phyloP scores from a whole-genome alignment of 129 eudicot genomes.

The sunflower (Helianthus annuus) region DNA sequence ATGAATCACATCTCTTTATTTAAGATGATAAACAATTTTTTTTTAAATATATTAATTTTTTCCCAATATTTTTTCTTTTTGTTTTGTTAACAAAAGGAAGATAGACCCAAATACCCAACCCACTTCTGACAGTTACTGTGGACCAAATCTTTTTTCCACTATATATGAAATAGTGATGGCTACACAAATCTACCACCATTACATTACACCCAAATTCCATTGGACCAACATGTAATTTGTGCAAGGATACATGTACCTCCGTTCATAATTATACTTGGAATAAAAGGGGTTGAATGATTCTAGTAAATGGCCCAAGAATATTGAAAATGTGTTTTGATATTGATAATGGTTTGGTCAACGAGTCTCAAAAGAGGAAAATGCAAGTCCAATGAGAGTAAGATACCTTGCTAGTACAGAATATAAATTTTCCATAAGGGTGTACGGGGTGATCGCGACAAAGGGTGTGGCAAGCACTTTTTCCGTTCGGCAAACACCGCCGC shows the following conservation, averaged over 20 bases:
- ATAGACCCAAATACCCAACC: constrained; percentile 15
- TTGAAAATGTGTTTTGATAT: constrained; percentile 11
- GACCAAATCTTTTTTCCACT: constrained; percentile 22
- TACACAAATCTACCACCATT: constrained; percentile 25
- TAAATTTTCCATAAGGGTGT: background rate
- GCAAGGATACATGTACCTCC: constrained; percentile 6
- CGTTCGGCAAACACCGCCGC: no score
- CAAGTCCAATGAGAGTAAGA: constrained; percentile 13
- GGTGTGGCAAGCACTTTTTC: no score
- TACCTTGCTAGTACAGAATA: background rate
- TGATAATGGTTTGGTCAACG: constrained; percentile 17
- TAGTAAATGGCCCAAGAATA: constrained; percentile 26
- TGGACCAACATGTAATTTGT: constrained; percentile 6
- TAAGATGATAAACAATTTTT: background rate
- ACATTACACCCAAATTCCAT: constrained; percentile 15
- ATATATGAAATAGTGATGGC: constrained; percentile 16
- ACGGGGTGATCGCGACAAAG: no score
- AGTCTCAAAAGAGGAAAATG: background rate
- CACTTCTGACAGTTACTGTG: constrained; percentile 22
- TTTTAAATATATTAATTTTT: background rate
- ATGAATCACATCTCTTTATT: background rate
- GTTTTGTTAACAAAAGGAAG: background rate
- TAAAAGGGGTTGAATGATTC: constrained; percentile 21
- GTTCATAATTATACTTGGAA: constrained; percentile 22
- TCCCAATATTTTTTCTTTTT: background rate